A percentile compares a stretch with the other conserved stretches of the same genome.
Evolutionary conservation across 768 basidiomycete genomes (phyloP).

Genomic region (Suillus discolor): DNA sequence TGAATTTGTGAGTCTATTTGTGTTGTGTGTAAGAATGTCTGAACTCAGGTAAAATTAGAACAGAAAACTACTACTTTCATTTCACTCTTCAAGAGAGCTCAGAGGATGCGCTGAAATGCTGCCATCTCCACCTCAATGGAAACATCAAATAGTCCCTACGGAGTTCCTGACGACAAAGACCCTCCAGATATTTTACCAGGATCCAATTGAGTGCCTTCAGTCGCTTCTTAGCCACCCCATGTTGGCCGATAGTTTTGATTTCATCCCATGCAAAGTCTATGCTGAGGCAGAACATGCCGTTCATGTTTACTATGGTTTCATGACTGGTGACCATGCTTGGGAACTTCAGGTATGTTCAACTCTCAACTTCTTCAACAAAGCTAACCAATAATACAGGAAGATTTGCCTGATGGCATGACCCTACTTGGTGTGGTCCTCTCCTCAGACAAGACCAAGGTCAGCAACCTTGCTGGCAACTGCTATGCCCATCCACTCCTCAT

Average conservation of each 20-base stretch:
- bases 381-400: slow-evolving; percentile 11
- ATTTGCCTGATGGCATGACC: slow-evolving; percentile 27
- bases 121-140: not conserved
- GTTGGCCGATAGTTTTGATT: slow-evolving; percentile 12
- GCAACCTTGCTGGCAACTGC: slow-evolving; percentile 10
- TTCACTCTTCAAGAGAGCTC: not conserved
- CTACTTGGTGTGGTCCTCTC: slow-evolving; percentile 33
- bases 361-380: not conserved
- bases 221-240: not conserved
- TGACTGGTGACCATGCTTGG: slow-evolving; percentile 30
- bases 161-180: not conserved
- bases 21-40: slow-evolving; percentile 6
- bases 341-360: slow-evolving; percentile 22
- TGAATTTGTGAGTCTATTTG: slow-evolving; percentile 1
- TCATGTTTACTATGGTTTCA: slow-evolving; percentile 23
- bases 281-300: slow-evolving; percentile 7
- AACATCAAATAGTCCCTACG: not conserved
- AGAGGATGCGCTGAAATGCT: not conserved
- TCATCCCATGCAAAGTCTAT: slow-evolving; percentile 14
- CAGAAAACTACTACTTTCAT: not conserved
- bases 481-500: slow-evolving; percentile 15
- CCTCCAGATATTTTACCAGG: not conserved
- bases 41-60: not conserved
- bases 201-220: not conserved
- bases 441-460: slow-evolving; percentile 34